Evolutionary conservation across 129 eudicot genomes (phyloP).

Genomic region (Flaveria bidentis): DNA sequence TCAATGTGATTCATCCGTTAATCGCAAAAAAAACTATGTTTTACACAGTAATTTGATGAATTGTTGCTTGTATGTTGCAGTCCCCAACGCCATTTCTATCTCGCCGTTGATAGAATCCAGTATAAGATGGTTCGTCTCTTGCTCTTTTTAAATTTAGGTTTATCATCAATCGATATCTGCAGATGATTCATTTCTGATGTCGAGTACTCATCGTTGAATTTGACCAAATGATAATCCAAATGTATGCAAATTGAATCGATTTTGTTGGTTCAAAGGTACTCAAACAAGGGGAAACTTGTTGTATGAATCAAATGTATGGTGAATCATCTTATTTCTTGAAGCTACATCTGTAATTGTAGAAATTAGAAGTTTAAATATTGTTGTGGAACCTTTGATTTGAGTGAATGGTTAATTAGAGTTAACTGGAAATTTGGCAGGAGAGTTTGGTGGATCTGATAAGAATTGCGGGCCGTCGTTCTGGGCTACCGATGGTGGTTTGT

Average conservation of each 20-base stretch:
- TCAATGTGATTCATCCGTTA: neutral
- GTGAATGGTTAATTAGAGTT: neutral
- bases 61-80: conserved; percentile 46
- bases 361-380: neutral
- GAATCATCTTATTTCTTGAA: no score
- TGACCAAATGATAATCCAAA: neutral
- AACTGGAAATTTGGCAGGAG: conserved; percentile 48
- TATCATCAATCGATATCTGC: neutral
- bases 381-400: neutral
- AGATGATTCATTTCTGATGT: neutral
- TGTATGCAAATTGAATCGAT: no score
- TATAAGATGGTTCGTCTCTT: conserved; percentile 68
- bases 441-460: conserved; percentile 78
- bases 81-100: conserved; percentile 89
- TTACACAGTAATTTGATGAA: neutral
- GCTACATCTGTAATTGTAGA: neutral
- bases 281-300: no score
- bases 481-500: conserved; percentile 84
- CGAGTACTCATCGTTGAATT: no score
- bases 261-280: no score
- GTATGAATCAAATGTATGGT: no score
- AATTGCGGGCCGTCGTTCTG: conserved; percentile 77
- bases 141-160: neutral
- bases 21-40: neutral
- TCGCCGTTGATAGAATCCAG: conserved; percentile 87